phyloP scores from a whole-genome alignment of 2,329 filamentous ascomycete genomes.

The Hortaea sp. region DNA sequence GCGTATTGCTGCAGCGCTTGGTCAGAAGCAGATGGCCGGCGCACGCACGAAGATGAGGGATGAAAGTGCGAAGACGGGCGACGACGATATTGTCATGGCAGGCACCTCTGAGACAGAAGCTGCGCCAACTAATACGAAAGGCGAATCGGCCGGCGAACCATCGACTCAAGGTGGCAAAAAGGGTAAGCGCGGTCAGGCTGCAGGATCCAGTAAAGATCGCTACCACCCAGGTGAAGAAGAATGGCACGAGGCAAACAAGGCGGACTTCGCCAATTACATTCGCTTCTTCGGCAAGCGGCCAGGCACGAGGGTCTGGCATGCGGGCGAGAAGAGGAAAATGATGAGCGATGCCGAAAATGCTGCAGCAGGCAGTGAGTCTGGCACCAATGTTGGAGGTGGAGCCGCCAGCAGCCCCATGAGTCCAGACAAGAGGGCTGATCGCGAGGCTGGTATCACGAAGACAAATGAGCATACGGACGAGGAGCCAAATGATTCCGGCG shows the following conservation, averaged over 20 bases:
- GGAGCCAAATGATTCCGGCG: neutral
- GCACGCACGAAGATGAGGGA: neutral
- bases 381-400: neutral
- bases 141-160: neutral
- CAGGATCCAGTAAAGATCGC: neutral
- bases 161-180: neutral
- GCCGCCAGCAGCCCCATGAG: neutral
- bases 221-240: slow-evolving; percentile 4
- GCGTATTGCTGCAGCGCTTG: slow-evolving; percentile 25
- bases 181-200: neutral
- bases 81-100: neutral
- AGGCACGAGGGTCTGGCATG: neutral
- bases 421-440: neutral
- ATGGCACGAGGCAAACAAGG: slow-evolving; percentile 10
- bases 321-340: neutral
- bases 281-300: slow-evolving; percentile 8
- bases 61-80: neutral
- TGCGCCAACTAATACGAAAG: neutral
- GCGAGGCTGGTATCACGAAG: neutral
- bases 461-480: neutral
- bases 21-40: slow-evolving; percentile 20
- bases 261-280: slow-evolving; percentile 12
- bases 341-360: neutral
- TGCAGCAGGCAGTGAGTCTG: neutral
- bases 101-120: neutral